These are phyloP conservation scores for Lactifluus rugatus DNA, from an alignment of 768 basidiomycete species.

Conservation along the genomic window DNA sequence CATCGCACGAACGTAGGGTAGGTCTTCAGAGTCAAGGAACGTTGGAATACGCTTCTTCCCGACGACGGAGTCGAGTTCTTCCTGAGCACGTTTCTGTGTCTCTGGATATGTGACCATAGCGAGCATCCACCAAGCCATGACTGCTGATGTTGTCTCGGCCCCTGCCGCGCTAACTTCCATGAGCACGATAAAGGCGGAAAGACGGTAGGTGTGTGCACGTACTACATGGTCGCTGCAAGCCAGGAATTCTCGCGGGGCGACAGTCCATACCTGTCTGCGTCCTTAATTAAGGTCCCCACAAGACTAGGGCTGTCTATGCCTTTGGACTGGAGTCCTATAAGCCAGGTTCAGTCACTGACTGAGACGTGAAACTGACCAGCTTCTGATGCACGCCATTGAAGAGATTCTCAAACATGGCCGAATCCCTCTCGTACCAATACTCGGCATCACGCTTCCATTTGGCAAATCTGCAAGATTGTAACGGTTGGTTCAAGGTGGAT, in stretches of 20 bases:
- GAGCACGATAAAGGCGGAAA: background rate
- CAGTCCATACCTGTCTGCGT: slow-evolving; percentile 7
- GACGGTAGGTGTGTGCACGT: background rate
- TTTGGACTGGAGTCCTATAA: slow-evolving; percentile 1
- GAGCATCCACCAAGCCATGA: slow-evolving; percentile 10
- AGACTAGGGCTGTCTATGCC: slow-evolving; percentile 12
- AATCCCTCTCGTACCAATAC: slow-evolving; percentile 17
- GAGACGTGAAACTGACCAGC: background rate
- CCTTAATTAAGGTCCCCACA: slow-evolving; percentile 6
- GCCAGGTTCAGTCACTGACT: background rate
- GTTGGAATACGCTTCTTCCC: slow-evolving; percentile 1
- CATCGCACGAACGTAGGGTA: slow-evolving; percentile 11
- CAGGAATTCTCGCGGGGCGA: slow-evolving; percentile 1
- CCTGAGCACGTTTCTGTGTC: slow-evolving; percentile 6
- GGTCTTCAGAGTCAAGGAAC: background rate
- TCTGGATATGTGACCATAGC: slow-evolving; percentile 11
- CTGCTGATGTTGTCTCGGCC: background rate
- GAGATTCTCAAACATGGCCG: slow-evolving; percentile 13
- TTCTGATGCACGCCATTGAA: slow-evolving; percentile 10
- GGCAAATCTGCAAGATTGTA: slow-evolving; percentile 1
- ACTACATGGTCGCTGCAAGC: slow-evolving; percentile 9
- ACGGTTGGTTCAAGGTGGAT: background rate
- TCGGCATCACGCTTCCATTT: slow-evolving; percentile 21
- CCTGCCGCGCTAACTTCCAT: background rate
- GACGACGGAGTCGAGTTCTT: slow-evolving; percentile 10